Conservation (phyloP, 202 grass and related monocot species). For the Cymbopogon flexuosus region DNA sequence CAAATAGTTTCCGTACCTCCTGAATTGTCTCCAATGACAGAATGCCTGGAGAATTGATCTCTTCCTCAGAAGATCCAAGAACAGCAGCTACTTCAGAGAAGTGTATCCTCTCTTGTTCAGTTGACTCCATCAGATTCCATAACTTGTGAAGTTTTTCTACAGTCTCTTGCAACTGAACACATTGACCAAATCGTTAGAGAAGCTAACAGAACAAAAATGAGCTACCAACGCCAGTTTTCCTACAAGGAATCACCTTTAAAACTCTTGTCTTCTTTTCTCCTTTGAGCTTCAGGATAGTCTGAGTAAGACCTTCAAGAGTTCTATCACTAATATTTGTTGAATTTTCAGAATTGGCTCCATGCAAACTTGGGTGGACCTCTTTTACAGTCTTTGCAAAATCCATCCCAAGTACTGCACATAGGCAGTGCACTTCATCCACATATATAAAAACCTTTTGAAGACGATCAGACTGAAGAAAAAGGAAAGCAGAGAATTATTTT, state of each 20-base stretch:
- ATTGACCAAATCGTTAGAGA: conserved; percentile 24
- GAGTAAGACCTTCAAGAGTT: conserved; percentile 75
- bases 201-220: neutral
- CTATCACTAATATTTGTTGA: conserved; percentile 71
- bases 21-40: conserved; percentile 61
- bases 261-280: conserved; percentile 57
- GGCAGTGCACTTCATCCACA: conserved; percentile 71
- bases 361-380: conserved; percentile 74
- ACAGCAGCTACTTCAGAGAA: conserved; percentile 49
- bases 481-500: neutral
- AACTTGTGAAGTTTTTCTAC: conserved; percentile 59
- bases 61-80: conserved; percentile 60
- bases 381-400: conserved; percentile 69
- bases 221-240: neutral
- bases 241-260: conserved; percentile 56
- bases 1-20: conserved; percentile 42
- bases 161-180: conserved; percentile 59
- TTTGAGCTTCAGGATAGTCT: conserved; percentile 67
- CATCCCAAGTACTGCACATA: conserved; percentile 68
- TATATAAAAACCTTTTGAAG: conserved; percentile 77
- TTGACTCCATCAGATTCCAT: conserved; percentile 90
- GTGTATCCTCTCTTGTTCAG: conserved; percentile 62
- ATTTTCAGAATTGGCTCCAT: conserved; percentile 50
- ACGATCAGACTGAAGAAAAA: conserved; percentile 65
- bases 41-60: conserved; percentile 53